Evolutionary conservation across 2,329 filamentous ascomycete genomes (phyloP), one percentile per base, ranked within the genome.

Genomic region (Cercospora zeina): DNA sequence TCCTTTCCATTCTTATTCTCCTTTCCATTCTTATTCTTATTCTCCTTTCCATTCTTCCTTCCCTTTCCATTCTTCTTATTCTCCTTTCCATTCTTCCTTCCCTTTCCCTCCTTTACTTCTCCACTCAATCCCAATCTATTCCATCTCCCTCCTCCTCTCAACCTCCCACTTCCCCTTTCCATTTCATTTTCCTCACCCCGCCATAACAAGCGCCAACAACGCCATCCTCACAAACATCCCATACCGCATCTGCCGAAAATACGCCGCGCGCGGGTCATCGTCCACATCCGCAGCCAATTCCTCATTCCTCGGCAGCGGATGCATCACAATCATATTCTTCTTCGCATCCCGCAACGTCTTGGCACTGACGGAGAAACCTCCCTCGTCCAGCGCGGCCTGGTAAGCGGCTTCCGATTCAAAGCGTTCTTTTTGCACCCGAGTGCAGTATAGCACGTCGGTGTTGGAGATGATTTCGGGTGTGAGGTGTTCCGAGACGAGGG

Each of bases 211-310:
- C 69, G 95, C 95, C 77, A 99, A 83, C 80, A 99, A 80, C 70
- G 95, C 95, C 95, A 99, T 99, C 76, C 95, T 89, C 78, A 90
- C 96, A 83, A 97, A 97, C 72, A 99, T 85, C 71, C 95, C 95
- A 80, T 97, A 97, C 79, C 89, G 87, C 93, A 97, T 97, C 89
- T 99, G 95, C 89, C 95, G 87, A 80, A 99, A 99, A 82, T 99
- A 99, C 60, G 95, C 93, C 62, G 95, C 95, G 71, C 95, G 83
- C 76, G 96, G 91, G 80, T 99, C 95, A 80, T 96, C 96, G 78
- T 99, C 95, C 54, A 99, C 92, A 81, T 99, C 95, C 79, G 96
- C 91, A 34, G 88, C 87, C 74, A 99, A 88, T 83, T 99, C 95
- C 68, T 89, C 87, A 74, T 97, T 97, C 73, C 95, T 85, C 42